Evolutionary conservation across 148 eudicot genomes (phyloP), one percentile per base, ranked within the genome.

Genomic region (Tetragonia tetragonoides): DNA sequence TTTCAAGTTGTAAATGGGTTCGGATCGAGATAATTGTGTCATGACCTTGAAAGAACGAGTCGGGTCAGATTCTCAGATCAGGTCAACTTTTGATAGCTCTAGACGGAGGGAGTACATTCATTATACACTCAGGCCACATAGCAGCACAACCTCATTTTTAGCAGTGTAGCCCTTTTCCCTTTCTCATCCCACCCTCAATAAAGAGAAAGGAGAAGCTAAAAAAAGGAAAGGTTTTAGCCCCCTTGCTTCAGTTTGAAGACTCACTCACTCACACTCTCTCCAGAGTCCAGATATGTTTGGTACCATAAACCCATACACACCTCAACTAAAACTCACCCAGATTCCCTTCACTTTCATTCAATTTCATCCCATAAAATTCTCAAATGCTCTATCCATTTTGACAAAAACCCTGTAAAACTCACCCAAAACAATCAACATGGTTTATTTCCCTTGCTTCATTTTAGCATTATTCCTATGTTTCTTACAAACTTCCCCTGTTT

Each of bases 221-320:
- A 86, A 86, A 78, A 78, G 62, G 77, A 75, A 72, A 38, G 51
- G 61, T 65, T 78, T 83, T 81, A 86, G 75, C 51, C 70, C 70
- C 61, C 85, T 88, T 77, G 86, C 93, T 94, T 92, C 86, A 89
- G 68, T 81, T 88, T 83, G 81, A 90, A 92, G 89, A 73, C 90
- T 94, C 90, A 75, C 81, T 20, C 34, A 28, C 34, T 28, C 34
- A 28, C 34, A 28, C 63, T 49, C 23, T 68, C 49, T 28, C 40
- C n/a, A n/a, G n/a, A n/a, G n/a, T 57, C 12, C 12, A 64, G 80
- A 80, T 81, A 85, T 86, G 90, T 82, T 81, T 88, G 86, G 85
- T 89, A 82, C 85, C 78, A 77, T 74, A 77, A 80, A 74, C 72
- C 80, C 73, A 18, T 78, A 76, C 81, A 83, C 79, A 78, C 70